Base-by-base conservation (phyloP, 257 asterid genomes). In the Scutellaria baicalensis region DNA sequence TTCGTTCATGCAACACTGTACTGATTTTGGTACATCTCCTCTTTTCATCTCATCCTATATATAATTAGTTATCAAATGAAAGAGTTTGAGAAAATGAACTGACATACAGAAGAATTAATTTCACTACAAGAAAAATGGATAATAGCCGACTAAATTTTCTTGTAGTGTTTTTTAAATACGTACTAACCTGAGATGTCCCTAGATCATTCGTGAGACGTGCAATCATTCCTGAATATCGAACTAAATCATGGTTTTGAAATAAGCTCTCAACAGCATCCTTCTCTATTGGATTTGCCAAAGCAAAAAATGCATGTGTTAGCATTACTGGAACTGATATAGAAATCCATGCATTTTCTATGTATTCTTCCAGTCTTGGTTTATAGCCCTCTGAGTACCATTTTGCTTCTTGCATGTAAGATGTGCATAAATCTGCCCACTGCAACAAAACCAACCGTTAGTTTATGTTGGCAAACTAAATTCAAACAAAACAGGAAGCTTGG, bases 1-100 rank as follows among this genome's bases (percentile, higher is more conserved):
- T 58, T 85, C 82, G 6, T 76, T 83, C 89, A 81, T 84, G 72
- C 67, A 77, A 45, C 85, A 82, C 35, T 84, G 79, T 52, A 79
- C 12, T 35, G 78, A 60, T 45, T 74, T 79, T 5, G 80, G 71
- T 12, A 60, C 69, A 18, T 79, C 80, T 0, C 78, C 80, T 61
- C 84, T 44, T 67, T 68, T 8, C 74, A 67, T 31, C 72, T 80
- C 84, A 1, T 66, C 74, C 77, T 76, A 14, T 9, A n/a, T n/a
- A n/a, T n/a, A 16, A 4, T 49, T 17, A 18, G 9, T 54, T 45
- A 16, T 40, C 0, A 27, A 27, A 27, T 3, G 4, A 27, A 27
- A 27, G 33, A 27, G 33, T 27, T 2, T 1, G 33, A 27, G 33
- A 27, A 27, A 27, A 27, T 27, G 3, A 27, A 27, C 33, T 2